A percentile compares a stretch with the other conserved stretches of the same genome.
Conservation (phyloP, 2,329 filamentous ascomycete genomes). For the Fusarium siculi region DNA sequence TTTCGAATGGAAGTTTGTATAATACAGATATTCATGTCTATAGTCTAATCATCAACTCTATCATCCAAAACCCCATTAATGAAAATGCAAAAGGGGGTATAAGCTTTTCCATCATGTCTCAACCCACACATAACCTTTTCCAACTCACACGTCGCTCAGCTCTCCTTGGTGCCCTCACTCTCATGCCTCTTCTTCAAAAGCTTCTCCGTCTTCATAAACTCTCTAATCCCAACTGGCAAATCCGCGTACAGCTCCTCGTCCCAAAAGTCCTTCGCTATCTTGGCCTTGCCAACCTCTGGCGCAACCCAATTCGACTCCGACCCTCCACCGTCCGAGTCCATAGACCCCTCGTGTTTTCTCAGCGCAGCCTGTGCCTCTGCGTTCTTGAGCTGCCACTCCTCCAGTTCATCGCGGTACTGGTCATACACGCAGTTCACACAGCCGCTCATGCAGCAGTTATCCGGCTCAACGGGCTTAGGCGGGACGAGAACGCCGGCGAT, state of each 20-base stretch:
- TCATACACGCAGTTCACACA: slow-evolving; percentile 99
- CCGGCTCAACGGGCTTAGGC: slow-evolving; percentile 86
- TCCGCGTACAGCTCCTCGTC: slow-evolving; percentile 78
- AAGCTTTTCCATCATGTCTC: slow-evolving; percentile 7
- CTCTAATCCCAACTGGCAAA: slow-evolving; percentile 90
- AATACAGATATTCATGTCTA: slow-evolving; percentile 13
- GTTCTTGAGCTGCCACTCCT: slow-evolving; percentile 80
- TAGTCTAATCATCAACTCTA: slow-evolving; percentile 37
- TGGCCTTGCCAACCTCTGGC: slow-evolving; percentile 48
- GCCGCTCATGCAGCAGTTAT: slow-evolving; percentile 99
- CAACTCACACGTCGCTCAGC: slow-evolving; percentile 35
- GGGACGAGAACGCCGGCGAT: slow-evolving; percentile 86
- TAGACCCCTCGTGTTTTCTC: slow-evolving; percentile 59
- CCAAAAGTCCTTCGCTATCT: slow-evolving; percentile 64
- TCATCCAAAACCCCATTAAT: slow-evolving; percentile 2
- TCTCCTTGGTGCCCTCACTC: slow-evolving; percentile 62
- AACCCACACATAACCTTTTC: not conserved
- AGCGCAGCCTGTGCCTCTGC: slow-evolving; percentile 70
- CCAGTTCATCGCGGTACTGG: slow-evolving; percentile 87
- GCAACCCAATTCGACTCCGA: slow-evolving; percentile 73
- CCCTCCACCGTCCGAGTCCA: slow-evolving; percentile 85
- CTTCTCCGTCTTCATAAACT: slow-evolving; percentile 99
- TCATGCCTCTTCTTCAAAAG: slow-evolving; percentile 80
- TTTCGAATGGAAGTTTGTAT: not conserved
- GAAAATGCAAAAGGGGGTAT: slow-evolving; percentile 35